phyloP scores from a whole-genome alignment of 371 early-diverging fungal species.

The Choanephora cucurbitarum region DNA sequence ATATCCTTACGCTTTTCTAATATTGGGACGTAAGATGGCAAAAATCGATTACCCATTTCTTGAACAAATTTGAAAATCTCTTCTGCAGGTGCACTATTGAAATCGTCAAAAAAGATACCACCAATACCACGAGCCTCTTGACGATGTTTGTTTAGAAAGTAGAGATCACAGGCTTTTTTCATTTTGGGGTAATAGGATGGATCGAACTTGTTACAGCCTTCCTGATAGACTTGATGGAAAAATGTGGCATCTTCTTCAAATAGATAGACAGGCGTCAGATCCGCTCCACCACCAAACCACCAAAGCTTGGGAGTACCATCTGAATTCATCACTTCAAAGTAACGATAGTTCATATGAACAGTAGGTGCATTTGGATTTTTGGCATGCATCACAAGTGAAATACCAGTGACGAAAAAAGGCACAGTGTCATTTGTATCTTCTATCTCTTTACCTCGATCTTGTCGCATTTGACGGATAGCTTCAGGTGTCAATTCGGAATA shows the following conservation, averaged over 20 bases:
- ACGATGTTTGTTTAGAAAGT: conserved; percentile 80
- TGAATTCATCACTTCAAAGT: conserved; percentile 85
- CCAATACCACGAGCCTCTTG: conserved; percentile 83
- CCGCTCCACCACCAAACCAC: conserved; percentile 92
- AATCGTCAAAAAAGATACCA: conserved; percentile 89
- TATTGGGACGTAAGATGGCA: conserved; percentile 77
- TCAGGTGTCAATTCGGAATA: conserved; percentile 74
- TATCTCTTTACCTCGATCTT: conserved; percentile 61
- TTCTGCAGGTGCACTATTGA: conserved; percentile 68
- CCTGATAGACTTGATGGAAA: conserved; percentile 80
- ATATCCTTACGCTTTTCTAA: conserved; percentile 67
- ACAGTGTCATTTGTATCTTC: conserved; percentile 50
- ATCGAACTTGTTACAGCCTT: conserved; percentile 77
- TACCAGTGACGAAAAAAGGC: conserved; percentile 89
- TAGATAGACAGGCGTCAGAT: conserved; percentile 81
- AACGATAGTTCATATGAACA: conserved; percentile 95
- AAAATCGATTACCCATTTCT: conserved; percentile 73
- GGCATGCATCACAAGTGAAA: conserved; percentile 93
- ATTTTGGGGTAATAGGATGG: conserved; percentile 69
- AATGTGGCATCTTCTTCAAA: conserved; percentile 79
- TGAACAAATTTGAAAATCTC: conserved; percentile 71
- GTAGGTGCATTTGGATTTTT: conserved; percentile 96
- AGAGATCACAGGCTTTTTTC: conserved; percentile 86
- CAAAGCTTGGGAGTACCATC: conserved; percentile 66
- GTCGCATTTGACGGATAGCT: conserved; percentile 81